phyloP scores from a whole-genome alignment of 2,329 filamentous ascomycete species.

The Cladosporium cucumerinum region DNA sequence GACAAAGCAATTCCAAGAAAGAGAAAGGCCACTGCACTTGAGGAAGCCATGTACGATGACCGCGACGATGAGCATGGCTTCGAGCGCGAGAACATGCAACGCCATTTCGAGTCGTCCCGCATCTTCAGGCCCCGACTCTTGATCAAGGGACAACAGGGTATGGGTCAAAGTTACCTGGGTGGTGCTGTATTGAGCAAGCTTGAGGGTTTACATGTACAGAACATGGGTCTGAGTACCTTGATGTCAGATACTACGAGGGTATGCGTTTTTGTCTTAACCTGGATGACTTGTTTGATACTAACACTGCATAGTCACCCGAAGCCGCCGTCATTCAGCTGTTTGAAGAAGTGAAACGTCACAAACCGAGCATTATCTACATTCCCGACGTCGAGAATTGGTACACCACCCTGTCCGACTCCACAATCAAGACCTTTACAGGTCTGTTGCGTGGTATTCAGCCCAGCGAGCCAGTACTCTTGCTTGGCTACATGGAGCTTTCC shows the following conservation, averaged over 20 bases:
- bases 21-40: conserved; percentile 82
- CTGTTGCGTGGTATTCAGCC: conserved; percentile 80
- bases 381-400: conserved; percentile 90
- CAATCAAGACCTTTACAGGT: conserved; percentile 76
- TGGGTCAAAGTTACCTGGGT: conserved; percentile 90
- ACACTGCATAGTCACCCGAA: conserved; percentile 60
- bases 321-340: conserved; percentile 88
- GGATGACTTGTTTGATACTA: neutral
- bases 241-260: conserved; percentile 75
- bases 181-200: conserved; percentile 84
- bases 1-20: conserved; percentile 77
- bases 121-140: conserved; percentile 86
- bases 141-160: conserved; percentile 76
- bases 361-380: conserved; percentile 93
- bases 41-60: conserved; percentile 92
- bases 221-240: conserved; percentile 85
- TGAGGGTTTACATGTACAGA: conserved; percentile 90
- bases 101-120: conserved; percentile 74
- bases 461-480: conserved; percentile 81
- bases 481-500: conserved; percentile 73
- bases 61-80: conserved; percentile 81
- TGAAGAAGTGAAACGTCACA: conserved; percentile 87
- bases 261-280: conserved; percentile 32
- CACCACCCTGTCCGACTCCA: conserved; percentile 59
- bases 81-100: conserved; percentile 70